These are phyloP conservation scores for Phialophora tarda DNA, from an alignment of 2,329 filamentous ascomycete species.

Conservation along the genomic window DNA sequence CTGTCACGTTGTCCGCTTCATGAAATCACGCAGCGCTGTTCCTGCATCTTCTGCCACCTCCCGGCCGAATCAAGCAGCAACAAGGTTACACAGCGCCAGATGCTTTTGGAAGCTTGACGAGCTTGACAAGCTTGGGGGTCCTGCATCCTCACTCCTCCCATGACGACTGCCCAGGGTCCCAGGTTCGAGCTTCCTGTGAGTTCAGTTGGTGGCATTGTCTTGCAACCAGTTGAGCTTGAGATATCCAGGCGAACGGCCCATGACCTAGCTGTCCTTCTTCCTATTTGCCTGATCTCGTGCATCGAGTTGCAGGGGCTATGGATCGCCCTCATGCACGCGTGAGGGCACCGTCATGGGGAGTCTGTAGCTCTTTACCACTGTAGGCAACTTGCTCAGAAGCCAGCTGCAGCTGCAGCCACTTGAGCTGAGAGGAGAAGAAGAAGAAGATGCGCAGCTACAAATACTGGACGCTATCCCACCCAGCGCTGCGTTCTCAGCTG, in stretches of 20 bases:
- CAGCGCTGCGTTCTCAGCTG: background rate
- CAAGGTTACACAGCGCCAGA: background rate
- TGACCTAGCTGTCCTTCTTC: background rate
- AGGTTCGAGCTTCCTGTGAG: background rate
- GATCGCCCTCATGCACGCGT: background rate
- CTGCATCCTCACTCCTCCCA: background rate
- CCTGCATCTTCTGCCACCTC: background rate
- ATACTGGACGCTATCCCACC: background rate
- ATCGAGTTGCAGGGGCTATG: background rate
- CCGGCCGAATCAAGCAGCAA: background rate
- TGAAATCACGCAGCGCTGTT: background rate
- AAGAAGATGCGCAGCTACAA: background rate
- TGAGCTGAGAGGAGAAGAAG: background rate
- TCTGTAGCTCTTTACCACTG: background rate
- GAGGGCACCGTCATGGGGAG: background rate
- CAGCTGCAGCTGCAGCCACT: background rate
- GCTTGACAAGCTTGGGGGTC: constrained; percentile 3
- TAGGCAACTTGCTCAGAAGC: background rate
- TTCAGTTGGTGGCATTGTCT: background rate
- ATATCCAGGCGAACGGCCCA: background rate
- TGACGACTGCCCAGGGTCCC: constrained; percentile 1
- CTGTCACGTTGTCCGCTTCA: background rate
- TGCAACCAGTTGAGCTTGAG: background rate
- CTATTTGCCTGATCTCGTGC: constrained; percentile 3
- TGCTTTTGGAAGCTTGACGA: constrained; percentile 7